Conservation (phyloP, 352 stramenopile genomes). For the Phytophthora ohioensis region DNA sequence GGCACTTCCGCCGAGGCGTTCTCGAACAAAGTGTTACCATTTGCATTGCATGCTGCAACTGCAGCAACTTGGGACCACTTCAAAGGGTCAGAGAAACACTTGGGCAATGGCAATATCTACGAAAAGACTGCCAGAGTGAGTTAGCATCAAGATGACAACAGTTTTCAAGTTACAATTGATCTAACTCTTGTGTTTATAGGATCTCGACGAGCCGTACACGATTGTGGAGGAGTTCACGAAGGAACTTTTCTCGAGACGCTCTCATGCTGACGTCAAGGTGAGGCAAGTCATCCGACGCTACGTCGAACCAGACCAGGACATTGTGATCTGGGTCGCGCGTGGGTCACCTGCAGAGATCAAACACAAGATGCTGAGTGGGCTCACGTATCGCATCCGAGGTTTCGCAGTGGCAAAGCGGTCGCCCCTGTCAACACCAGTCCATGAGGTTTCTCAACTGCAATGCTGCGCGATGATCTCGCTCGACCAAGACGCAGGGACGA, state of each 20-base stretch:
- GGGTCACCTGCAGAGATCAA: conserved; percentile 43
- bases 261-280: conserved; percentile 32
- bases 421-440: conserved; percentile 28
- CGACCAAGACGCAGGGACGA: conserved; percentile 32
- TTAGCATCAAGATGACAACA: background rate
- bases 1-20: conserved; percentile 37
- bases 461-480: conserved; percentile 40
- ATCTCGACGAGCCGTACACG: conserved; percentile 42
- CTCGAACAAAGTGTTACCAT: conserved; percentile 39
- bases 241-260: conserved; percentile 20
- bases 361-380: conserved; percentile 25
- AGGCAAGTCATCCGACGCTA: conserved; percentile 41
- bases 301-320: conserved; percentile 35
- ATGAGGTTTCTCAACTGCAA: conserved; percentile 37
- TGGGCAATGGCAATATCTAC: conserved; percentile 34
- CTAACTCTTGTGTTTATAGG: conserved; percentile 17
- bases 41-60: conserved; percentile 22
- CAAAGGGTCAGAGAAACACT: conserved; percentile 36
- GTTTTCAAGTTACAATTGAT: background rate
- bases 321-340: conserved; percentile 40
- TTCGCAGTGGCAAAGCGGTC: conserved; percentile 45
- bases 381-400: conserved; percentile 39
- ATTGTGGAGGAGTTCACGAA: conserved; percentile 41
- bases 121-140: conserved; percentile 30
- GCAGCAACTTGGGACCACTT: conserved; percentile 43